A percentile compares a stretch with the other conserved stretches of the same genome.
Evolutionary conservation across 768 basidiomycete genomes (phyloP).

Genomic region (Mycena albidolilacea): DNA sequence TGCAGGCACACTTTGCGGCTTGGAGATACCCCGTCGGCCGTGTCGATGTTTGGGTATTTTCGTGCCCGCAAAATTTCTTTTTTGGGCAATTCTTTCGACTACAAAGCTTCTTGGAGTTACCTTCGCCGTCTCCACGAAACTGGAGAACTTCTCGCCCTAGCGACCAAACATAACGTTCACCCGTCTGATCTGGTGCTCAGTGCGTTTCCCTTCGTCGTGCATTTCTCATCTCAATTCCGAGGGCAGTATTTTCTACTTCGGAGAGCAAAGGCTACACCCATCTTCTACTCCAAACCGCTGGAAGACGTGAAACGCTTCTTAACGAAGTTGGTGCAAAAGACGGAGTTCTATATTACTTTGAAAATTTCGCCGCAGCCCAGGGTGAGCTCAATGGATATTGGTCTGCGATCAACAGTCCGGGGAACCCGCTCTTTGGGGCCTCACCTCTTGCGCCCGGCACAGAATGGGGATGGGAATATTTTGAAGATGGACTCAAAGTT

Average conservation of each 20-base stretch:
- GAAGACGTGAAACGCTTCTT: neutral
- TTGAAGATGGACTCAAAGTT: constrained; percentile 4
- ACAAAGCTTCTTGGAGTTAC: constrained; percentile 6
- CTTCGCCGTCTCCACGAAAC: constrained; percentile 1
- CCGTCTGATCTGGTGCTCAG: constrained; percentile 11
- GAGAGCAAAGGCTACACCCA: constrained; percentile 7
- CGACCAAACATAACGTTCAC: neutral
- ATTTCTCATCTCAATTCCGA: neutral
- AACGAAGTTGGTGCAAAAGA: neutral
- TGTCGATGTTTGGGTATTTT: no score
- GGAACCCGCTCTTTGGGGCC: constrained; percentile 11
- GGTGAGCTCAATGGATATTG: constrained; percentile 12
- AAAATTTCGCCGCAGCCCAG: constrained; percentile 14
- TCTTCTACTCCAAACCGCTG: neutral
- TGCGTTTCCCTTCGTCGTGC: neutral
- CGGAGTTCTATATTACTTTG: constrained; percentile 15
- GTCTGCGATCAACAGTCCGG: neutral
- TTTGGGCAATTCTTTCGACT: constrained; percentile 17
- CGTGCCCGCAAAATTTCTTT: neutral
- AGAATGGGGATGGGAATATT: constrained; percentile 27
- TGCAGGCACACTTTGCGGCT: constrained; percentile 10
- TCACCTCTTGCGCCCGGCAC: neutral
- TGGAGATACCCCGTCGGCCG: no score
- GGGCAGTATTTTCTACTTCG: constrained; percentile 14
- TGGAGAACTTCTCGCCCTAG: no score